These are phyloP conservation scores for Penicillium lagena DNA, from an alignment of 495 filamentous ascomycete species.

Conservation along the genomic window DNA sequence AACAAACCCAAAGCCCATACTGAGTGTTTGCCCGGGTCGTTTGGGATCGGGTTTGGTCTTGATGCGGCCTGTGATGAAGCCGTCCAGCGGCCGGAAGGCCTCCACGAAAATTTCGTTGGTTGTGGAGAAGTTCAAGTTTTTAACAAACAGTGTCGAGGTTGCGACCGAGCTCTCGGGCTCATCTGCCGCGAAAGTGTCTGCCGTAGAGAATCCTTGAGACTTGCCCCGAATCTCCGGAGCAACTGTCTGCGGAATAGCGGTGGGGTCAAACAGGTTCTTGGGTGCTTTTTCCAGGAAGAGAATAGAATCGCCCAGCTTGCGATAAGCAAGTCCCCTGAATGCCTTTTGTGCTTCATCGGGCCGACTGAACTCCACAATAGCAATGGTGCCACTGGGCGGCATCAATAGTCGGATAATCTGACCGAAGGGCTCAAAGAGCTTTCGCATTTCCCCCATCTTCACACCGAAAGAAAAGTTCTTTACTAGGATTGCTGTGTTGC, in stretches of 20 bases:
- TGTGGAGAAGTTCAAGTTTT: conserved; percentile 91
- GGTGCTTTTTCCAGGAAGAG: conserved; percentile 93
- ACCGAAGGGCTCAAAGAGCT: conserved; percentile 50
- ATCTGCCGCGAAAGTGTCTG: conserved; percentile 49
- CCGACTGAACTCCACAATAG: conserved; percentile 80
- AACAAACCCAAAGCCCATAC: conserved; percentile 95
- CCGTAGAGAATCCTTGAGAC: conserved; percentile 45
- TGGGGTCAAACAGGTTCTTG: conserved; percentile 63
- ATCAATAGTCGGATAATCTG: conserved; percentile 72
- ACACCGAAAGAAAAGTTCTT: conserved; percentile 92
- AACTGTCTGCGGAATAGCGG: conserved; percentile 16
- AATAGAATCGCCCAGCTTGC: conserved; percentile 83
- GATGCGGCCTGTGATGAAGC: conserved; percentile 75
- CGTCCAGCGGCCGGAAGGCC: conserved; percentile 71
- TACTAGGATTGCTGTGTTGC: conserved; percentile 81
- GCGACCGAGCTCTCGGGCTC: conserved; percentile 45
- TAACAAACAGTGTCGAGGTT: conserved; percentile 79
- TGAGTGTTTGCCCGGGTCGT: conserved; percentile 72
- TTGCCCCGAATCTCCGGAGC: conserved; percentile 32
- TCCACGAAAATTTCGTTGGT: conserved; percentile 66
- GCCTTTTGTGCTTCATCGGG: conserved; percentile 73
- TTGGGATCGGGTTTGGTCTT: conserved; percentile 87
- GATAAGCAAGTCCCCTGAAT: conserved; percentile 77
- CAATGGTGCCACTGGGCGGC: conserved; percentile 87
- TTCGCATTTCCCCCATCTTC: conserved; percentile 47